Evolutionary conservation across 2,329 filamentous ascomycete genomes (phyloP), one percentile per base, ranked within the genome.

Genomic region (Sclerotinia minor): DNA sequence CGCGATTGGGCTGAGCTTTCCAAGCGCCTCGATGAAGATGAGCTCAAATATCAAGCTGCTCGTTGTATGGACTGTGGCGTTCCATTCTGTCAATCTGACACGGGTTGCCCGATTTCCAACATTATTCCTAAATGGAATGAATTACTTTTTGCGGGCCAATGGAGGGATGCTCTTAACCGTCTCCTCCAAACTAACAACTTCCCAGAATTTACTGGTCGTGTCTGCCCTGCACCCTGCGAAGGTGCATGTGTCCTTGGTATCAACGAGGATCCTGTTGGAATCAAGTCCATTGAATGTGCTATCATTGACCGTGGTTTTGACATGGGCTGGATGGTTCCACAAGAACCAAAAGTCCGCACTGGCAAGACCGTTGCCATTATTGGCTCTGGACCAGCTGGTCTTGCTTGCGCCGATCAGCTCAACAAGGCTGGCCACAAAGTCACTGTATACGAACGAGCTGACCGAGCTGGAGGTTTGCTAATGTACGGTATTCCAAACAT

Each of bases 401-500:
- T 98, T 74, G 92, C 94, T 67, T 87, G 87, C 69, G 94, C 94
- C 71, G 94, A 98, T 77, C 94, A 97, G 80, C 87, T 98, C 73
- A 98, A 98, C 86, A 91, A 90, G 75, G 92, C 91, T 74, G 94
- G 94, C 38, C 94, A 98, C 81, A 82, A 78, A 5, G 92, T 97
- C 66, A 97, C 92, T 17, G 87, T 98, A 24, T 97, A 95, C 77
- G 94, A 98, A 84, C 92, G 94, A 72, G 88, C 93, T 69, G 94
- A 98, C 78, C 92, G 94, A 72, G 83, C 90, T 68, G 94, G 94
- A 81, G 94, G 94, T 79, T 84, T 98, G 67, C 87, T 98, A 76
- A 97, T 97, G 94, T 97, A 98, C 78, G 94, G 94, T 73, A 98
- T 98, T 73, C 94, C 94, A 73, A 98, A 98, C 84, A 98, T 98